Evolutionary conservation across 2,329 filamentous ascomycete species (phyloP), one percentile per base, ranked within the genome.

Genomic region (Trichophyton benhamiae): DNA sequence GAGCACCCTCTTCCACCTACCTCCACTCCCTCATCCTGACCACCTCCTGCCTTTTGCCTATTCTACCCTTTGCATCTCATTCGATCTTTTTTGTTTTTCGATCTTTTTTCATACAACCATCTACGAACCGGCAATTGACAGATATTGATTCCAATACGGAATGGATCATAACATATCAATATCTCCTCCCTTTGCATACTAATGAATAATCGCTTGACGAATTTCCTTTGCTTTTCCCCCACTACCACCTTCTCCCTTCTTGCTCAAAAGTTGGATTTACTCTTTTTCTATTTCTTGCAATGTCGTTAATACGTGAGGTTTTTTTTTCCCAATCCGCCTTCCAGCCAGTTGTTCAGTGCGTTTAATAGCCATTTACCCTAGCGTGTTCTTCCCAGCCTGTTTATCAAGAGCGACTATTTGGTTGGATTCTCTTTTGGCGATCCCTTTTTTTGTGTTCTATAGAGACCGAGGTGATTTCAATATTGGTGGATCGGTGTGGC

Each of bases 91-190:
- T 30, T 30, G 7, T 30, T 30, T 30, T 30, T 30, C 7, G 20
- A 20, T 30, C 7, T 30, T 30, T 30, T n/a, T n/a, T 9, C 42
- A n/a, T 20, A n/a, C 15, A 3, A 48, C 17, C 44, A 48, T 25
- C 44, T 22, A 20, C 9, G 20, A 20, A 22, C 1, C 8, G 5
- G n/a, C 17, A 25, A 7, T 11, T 11, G 20, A 7, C 44, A 48
- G 44, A 25, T 48, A 25, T 48, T 9, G 44, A 25, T 20, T 48
- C 11, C 62, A 55, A 65, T 66, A 64, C 60, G 27, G 27, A 30
- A 30, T 60, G 58, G 63, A 57, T 55, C 65, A 61, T 65, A 64
- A 64, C 65, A 66, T 68, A 38, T 38, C 33, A 38, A 38, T 11
- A 13, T 13, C 33, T 3, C 33, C 9, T 61, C 65, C 65, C 64